phyloP scores from a whole-genome alignment of 225 moss, liverwort and hornwort species.

The Pleurozium schreberi region DNA sequence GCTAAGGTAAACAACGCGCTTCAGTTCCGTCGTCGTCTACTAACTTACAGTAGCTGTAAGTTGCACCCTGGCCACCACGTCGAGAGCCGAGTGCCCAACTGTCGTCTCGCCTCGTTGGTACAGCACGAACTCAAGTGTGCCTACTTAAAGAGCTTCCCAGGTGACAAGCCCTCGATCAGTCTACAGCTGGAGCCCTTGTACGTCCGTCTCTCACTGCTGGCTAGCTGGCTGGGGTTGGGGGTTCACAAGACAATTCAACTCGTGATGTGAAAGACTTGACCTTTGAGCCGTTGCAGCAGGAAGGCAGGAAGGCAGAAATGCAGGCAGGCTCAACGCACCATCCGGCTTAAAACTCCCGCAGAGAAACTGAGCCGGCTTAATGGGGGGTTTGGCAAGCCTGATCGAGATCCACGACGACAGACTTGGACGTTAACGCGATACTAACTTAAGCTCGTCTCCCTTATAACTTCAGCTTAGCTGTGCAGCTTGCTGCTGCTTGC shows the following conservation, averaged over 20 bases:
- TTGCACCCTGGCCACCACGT: background rate
- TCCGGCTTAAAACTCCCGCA: background rate
- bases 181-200: slow-evolving; percentile 6
- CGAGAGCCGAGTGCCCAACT: background rate
- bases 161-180: slow-evolving; percentile 18
- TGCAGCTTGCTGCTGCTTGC: background rate
- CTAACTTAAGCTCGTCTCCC: background rate
- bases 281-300: slow-evolving; percentile 14
- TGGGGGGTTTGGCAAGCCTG: background rate
- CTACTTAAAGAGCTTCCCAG: slow-evolving; percentile 16
- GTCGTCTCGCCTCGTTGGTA: background rate
- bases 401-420: background rate
- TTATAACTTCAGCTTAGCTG: background rate
- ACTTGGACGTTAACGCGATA: background rate
- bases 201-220: background rate
- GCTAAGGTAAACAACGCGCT: background rate
- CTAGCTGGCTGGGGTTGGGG: no score
- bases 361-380: background rate
- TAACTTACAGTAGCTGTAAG: no score
- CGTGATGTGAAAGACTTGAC: slow-evolving; percentile 24
- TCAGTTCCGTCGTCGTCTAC: no score
- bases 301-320: background rate
- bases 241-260: slow-evolving; percentile 18
- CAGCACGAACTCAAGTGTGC: slow-evolving; percentile 12
- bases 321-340: background rate